A percentile compares a stretch with the other conserved stretches of the same genome.
Evolutionary conservation across 192 early-diverging fungal genomes (phyloP).

Genomic region (Coemansia sp.): DNA sequence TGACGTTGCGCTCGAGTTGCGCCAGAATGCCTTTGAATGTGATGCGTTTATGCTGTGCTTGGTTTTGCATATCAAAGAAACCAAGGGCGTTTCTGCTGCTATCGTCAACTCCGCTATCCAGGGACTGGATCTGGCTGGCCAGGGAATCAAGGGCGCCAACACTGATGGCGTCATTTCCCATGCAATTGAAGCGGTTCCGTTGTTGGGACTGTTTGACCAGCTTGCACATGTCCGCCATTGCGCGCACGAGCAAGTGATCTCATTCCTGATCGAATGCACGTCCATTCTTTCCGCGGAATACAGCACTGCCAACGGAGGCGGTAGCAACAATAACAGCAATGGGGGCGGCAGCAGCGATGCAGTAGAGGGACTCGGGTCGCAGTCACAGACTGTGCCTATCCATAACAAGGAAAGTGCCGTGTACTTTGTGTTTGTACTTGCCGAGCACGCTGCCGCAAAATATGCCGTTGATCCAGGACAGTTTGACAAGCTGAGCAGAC

Average conservation of each 20-base stretch:
- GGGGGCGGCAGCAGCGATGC: not conserved
- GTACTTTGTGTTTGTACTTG: constrained; percentile 27
- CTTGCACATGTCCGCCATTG: constrained; percentile 25
- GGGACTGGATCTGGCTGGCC: constrained; percentile 8
- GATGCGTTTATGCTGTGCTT: constrained; percentile 48
- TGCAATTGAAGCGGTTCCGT: not conserved
- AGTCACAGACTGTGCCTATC: constrained; percentile 5
- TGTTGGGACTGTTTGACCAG: constrained; percentile 27
- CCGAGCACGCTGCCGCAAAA: constrained; percentile 34
- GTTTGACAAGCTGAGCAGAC: constrained; percentile 11
- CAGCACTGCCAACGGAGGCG: not conserved
- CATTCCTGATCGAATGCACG: constrained; percentile 23
- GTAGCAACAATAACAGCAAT: not conserved
- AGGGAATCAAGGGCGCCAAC: constrained; percentile 2
- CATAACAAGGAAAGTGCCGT: constrained; percentile 31
- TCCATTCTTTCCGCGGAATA: constrained; percentile 19
- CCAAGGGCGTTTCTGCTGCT: constrained; percentile 9
- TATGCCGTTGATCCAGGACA: constrained; percentile 27
- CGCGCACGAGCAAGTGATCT: constrained; percentile 32
- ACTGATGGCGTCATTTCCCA: not conserved
- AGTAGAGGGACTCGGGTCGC: not conserved
- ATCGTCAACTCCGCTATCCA: constrained; percentile 25
- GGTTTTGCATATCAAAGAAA: constrained; percentile 18
- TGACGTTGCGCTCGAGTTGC: not conserved
- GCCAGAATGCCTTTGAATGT: constrained; percentile 30